A percentile compares a stretch with the other conserved stretches of the same genome.
phyloP scores from a whole-genome alignment of 2,329 filamentous ascomycete genomes.

The Fulvia fulva region DNA sequence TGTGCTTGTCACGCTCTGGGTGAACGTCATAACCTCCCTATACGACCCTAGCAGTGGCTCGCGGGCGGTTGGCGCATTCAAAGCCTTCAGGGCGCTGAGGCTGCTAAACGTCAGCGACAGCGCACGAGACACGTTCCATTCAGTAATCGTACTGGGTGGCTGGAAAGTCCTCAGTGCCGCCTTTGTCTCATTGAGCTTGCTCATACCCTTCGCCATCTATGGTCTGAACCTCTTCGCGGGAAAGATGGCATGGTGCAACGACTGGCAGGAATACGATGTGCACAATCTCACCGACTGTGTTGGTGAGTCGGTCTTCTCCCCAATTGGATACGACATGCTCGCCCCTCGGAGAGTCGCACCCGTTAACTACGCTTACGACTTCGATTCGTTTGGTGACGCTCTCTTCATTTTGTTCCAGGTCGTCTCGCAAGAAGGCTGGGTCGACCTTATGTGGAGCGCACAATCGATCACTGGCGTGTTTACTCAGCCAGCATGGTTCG shows the following conservation, averaged over 20 bases:
- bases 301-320: conserved; percentile 72
- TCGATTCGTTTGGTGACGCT: conserved; percentile 90
- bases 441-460: conserved; percentile 80
- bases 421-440: conserved; percentile 97
- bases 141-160: conserved; percentile 86
- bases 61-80: conserved; percentile 90
- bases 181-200: conserved; percentile 86
- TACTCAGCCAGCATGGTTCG: conserved; percentile 65
- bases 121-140: conserved; percentile 93
- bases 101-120: conserved; percentile 95
- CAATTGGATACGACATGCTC: conserved; percentile 80
- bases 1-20: conserved; percentile 89
- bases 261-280: conserved; percentile 50
- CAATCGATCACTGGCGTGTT: conserved; percentile 76
- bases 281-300: conserved; percentile 69
- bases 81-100: conserved; percentile 85
- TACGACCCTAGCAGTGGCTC: conserved; percentile 79
- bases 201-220: conserved; percentile 96
- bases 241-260: conserved; percentile 75
- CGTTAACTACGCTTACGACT: conserved; percentile 77
- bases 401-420: conserved; percentile 98
- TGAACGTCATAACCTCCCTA: conserved; percentile 83
- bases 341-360: conserved; percentile 69
- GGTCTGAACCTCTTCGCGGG: conserved; percentile 90
- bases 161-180: conserved; percentile 92